A percentile compares a stretch with the other conserved stretches of the same genome.
These are phyloP conservation scores for Venustampulla echinocandica DNA, from an alignment of 495 filamentous ascomycete genomes.

Conservation along the genomic window DNA sequence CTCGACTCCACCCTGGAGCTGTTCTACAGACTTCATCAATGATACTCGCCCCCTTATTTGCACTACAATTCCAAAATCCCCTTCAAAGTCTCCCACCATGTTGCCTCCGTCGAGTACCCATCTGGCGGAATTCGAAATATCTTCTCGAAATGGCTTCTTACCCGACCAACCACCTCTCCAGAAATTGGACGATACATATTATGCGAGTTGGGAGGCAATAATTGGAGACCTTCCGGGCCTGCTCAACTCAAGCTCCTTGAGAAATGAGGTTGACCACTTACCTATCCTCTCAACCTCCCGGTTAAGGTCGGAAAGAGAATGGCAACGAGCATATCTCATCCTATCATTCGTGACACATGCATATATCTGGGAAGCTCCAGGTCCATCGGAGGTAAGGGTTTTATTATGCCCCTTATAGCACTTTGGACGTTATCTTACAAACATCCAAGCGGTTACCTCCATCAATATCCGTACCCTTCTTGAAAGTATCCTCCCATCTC, in stretches of 20 bases:
- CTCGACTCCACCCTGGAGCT: no score
- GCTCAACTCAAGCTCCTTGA: constrained; percentile 7
- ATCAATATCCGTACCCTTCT: constrained; percentile 19
- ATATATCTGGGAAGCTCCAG: constrained; percentile 25
- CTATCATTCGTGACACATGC: constrained; percentile 23
- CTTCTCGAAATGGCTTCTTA: constrained; percentile 76
- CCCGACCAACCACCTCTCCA: constrained; percentile 36
- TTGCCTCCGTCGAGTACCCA: constrained; percentile 19
- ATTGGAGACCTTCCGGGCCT: constrained; percentile 13
- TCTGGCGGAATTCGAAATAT: constrained; percentile 76
- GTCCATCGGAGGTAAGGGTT: constrained; percentile 20
- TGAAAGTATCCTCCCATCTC: constrained; percentile 17
- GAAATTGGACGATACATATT: constrained; percentile 13
- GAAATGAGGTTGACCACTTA: constrained; percentile 12
- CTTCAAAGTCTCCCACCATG: constrained; percentile 14
- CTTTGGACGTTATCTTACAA: neutral
- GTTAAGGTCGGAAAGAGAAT: constrained; percentile 18
- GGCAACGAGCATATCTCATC: constrained; percentile 23
- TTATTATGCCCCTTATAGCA: neutral
- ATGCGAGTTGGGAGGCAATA: constrained; percentile 20
- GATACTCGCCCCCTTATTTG: no score
- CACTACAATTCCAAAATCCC: no score
- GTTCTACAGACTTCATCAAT: no score
- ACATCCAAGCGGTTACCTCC: constrained; percentile 17
- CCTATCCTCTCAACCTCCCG: constrained; percentile 21